phyloP scores from a whole-genome alignment of 2,329 filamentous ascomycete genomes.

The Lachnellula hyalina region DNA sequence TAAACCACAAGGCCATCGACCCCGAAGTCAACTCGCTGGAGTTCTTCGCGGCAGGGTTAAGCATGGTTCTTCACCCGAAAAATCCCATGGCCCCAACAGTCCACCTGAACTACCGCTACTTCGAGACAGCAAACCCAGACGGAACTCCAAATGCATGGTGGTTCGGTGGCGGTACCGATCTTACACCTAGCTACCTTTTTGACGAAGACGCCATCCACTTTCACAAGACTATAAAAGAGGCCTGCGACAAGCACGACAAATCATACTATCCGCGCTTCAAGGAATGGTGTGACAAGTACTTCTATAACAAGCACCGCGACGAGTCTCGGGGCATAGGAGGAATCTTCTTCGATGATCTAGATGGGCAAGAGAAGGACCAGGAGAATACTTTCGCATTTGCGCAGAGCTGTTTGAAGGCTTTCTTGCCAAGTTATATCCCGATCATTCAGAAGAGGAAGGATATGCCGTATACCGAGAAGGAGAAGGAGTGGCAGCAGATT shows the following conservation, averaged over 20 bases:
- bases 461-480: conserved; percentile 77
- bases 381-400: conserved; percentile 89
- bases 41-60: conserved; percentile 93
- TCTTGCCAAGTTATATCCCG: conserved; percentile 85
- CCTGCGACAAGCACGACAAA: conserved; percentile 89
- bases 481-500: conserved; percentile 97
- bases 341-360: conserved; percentile 98
- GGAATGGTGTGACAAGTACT: conserved; percentile 98
- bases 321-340: conserved; percentile 87
- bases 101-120: conserved; percentile 97
- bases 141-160: conserved; percentile 87
- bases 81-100: conserved; percentile 98
- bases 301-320: conserved; percentile 83
- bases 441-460: conserved; percentile 86
- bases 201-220: conserved; percentile 97
- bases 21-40: conserved; percentile 74
- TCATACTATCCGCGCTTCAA: conserved; percentile 93
- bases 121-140: conserved; percentile 85
- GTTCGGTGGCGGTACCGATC: conserved; percentile 93
- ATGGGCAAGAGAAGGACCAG: conserved; percentile 77
- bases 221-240: conserved; percentile 86
- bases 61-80: conserved; percentile 84
- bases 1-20: conserved; percentile 86
- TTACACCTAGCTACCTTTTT: conserved; percentile 91
- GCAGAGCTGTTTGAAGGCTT: conserved; percentile 77